These are phyloP conservation scores for Strombidium stylifer DNA, from an alignment of 73 alveolate species.

Conservation along the genomic window DNA sequence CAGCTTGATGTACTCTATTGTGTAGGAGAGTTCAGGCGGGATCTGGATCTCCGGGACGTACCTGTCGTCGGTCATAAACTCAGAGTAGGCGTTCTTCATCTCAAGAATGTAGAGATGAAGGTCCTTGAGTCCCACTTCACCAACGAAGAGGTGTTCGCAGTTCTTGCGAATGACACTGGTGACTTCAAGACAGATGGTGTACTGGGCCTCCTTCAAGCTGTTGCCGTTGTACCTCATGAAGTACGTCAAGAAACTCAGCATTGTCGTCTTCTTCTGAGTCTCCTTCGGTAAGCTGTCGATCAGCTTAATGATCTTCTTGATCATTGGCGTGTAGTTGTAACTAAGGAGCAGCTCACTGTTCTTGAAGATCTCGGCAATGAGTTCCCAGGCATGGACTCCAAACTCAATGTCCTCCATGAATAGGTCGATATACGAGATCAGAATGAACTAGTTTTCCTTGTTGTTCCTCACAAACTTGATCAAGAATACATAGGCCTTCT, in stretches of 20 bases:
- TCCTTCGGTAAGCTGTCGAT: constrained; percentile 30
- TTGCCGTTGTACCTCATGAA: constrained; percentile 20
- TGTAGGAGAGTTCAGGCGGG: constrained; percentile 29
- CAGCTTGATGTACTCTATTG: constrained; percentile 23
- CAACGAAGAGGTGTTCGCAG: constrained; percentile 7
- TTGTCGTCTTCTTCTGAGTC: constrained; percentile 33
- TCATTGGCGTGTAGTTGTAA: constrained; percentile 3
- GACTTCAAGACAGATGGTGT: constrained; percentile 21
- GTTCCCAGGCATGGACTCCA: constrained; percentile 52
- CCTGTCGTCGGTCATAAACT: constrained; percentile 9
- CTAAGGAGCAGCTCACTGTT: constrained; percentile 26
- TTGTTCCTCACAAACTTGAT: constrained; percentile 30
- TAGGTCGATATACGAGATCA: constrained; percentile 29
- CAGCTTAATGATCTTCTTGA: no score
- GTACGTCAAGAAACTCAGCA: constrained; percentile 15
- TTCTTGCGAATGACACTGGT: constrained; percentile 25
- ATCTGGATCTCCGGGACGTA: constrained; percentile 31
- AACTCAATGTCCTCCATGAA: constrained; percentile 43
- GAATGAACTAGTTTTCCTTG: constrained; percentile 35
- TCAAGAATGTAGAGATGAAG: constrained; percentile 14
- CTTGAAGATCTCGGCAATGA: constrained; percentile 43
- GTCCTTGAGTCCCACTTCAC: constrained; percentile 26
- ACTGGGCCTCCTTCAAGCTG: constrained; percentile 19
- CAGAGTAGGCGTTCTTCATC: constrained; percentile 17
- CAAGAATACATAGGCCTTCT: constrained; percentile 36